Conservation (phyloP, 2,329 filamentous ascomycete genomes). For the Diplodia intermedia region DNA sequence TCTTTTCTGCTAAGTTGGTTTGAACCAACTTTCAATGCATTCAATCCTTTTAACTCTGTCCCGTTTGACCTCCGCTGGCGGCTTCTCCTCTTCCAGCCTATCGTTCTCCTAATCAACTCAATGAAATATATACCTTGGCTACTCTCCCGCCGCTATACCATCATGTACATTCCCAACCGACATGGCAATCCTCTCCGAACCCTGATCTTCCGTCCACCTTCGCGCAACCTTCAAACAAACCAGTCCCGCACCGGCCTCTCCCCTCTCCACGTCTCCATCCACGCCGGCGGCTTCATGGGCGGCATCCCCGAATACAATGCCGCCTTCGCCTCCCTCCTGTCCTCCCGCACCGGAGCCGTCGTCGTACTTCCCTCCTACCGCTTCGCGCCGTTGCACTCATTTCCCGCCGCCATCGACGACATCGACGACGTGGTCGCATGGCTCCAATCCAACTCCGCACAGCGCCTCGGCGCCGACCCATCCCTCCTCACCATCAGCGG, state of each 20-base stretch:
- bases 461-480: constrained; percentile 46
- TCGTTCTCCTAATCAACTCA: constrained; percentile 36
- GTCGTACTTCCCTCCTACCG: constrained; percentile 51
- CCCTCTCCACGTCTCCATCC: constrained; percentile 55
- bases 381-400: constrained; percentile 51
- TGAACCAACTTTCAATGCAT: constrained; percentile 15
- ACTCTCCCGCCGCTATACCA: constrained; percentile 37
- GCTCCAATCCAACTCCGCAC: constrained; percentile 36
- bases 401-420: constrained; percentile 53
- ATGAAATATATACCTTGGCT: constrained; percentile 36
- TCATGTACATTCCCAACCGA: constrained; percentile 50
- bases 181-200: constrained; percentile 54
- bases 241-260: constrained; percentile 44
- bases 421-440: constrained; percentile 54
- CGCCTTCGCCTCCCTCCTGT: constrained; percentile 46
- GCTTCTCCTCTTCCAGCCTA: constrained; percentile 53
- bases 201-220: constrained; percentile 53
- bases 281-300: constrained; percentile 55
- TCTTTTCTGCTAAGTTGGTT: constrained; percentile 12
- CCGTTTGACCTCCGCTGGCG: constrained; percentile 55
- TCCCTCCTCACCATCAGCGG: constrained; percentile 54
- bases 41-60: constrained; percentile 43
- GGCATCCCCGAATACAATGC: constrained; percentile 52
- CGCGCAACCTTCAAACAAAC: constrained; percentile 42
- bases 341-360: constrained; percentile 51